phyloP scores from a whole-genome alignment of 2,329 filamentous ascomycete species.

The Onygenales sp. region DNA sequence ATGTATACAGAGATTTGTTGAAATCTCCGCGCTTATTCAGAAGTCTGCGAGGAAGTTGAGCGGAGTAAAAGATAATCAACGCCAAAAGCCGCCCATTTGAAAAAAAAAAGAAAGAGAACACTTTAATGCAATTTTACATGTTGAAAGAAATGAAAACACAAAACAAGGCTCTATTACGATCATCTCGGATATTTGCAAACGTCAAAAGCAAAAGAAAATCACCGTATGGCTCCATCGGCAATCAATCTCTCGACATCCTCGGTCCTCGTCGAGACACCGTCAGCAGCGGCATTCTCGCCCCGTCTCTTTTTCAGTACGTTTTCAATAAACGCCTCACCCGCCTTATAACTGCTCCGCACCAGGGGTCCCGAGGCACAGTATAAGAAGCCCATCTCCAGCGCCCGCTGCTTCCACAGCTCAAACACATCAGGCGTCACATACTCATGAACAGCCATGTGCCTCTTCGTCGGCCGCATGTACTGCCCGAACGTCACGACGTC shows the following conservation, averaged over 20 bases:
- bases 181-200: not conserved
- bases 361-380: conserved; percentile 92
- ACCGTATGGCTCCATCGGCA: conserved; percentile 20
- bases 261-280: conserved; percentile 14
- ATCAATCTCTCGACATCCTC: conserved; percentile 13
- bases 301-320: conserved; percentile 83
- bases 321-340: conserved; percentile 96
- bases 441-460: conserved; percentile 92
- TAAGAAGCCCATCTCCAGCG: conserved; percentile 89
- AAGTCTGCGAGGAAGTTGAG: not conserved
- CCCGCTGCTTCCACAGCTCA: conserved; percentile 81
- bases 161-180: not conserved
- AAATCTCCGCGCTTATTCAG: not conserved
- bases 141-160: not conserved
- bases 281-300: conserved; percentile 17
- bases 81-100: not conserved
- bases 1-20: conserved; percentile 1
- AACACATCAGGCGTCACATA: conserved; percentile 90
- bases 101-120: not conserved
- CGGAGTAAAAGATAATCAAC: not conserved
- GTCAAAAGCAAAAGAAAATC: conserved; percentile 7
- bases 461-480: conserved; percentile 98
- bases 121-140: not conserved
- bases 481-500: conserved; percentile 99
- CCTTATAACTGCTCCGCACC: conserved; percentile 93